phyloP scores from a whole-genome alignment of 2,329 filamentous ascomycete species.

The Alternaria novae-zelandiae region DNA sequence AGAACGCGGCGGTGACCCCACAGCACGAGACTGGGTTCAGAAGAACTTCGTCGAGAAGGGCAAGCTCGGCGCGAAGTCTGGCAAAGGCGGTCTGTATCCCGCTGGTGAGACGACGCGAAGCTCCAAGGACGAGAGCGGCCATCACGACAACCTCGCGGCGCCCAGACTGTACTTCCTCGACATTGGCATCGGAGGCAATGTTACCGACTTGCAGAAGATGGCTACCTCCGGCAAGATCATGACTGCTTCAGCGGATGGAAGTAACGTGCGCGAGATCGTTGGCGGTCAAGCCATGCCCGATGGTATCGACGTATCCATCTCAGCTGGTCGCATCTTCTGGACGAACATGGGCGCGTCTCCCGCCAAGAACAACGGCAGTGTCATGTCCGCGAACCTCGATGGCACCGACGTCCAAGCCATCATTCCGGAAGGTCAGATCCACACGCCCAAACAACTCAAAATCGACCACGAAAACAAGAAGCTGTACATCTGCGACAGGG shows the following conservation, averaged over 20 bases:
- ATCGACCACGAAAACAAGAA: constrained; percentile 11
- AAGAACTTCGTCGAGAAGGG: constrained; percentile 55
- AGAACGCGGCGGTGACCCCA: constrained; percentile 53
- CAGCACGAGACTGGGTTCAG: constrained; percentile 55
- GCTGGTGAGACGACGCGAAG: constrained; percentile 46
- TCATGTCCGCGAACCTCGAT: constrained; percentile 57
- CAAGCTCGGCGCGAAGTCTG: constrained; percentile 54
- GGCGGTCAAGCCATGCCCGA: constrained; percentile 32
- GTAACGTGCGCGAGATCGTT: constrained; percentile 9
- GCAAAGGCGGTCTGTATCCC: constrained; percentile 22
- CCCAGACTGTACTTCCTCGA: constrained; percentile 11
- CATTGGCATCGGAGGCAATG: constrained; percentile 11
- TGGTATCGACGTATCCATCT: constrained; percentile 37
- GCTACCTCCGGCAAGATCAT: constrained; percentile 12
- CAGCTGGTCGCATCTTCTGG: constrained; percentile 38
- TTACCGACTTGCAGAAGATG: neutral
- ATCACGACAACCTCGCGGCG: constrained; percentile 9
- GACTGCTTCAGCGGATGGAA: constrained; percentile 9
- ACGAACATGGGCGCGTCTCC: constrained; percentile 28
- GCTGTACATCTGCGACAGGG: constrained; percentile 48
- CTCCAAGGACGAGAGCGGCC: constrained; percentile 20
- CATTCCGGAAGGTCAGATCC: constrained; percentile 48
- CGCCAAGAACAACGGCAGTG: constrained; percentile 48
- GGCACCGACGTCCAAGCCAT: constrained; percentile 56
- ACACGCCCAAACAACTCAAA: constrained; percentile 55